Base-by-base conservation (phyloP, 1,284 basidiomycete species). In the Trichosporon ovoides region DNA sequence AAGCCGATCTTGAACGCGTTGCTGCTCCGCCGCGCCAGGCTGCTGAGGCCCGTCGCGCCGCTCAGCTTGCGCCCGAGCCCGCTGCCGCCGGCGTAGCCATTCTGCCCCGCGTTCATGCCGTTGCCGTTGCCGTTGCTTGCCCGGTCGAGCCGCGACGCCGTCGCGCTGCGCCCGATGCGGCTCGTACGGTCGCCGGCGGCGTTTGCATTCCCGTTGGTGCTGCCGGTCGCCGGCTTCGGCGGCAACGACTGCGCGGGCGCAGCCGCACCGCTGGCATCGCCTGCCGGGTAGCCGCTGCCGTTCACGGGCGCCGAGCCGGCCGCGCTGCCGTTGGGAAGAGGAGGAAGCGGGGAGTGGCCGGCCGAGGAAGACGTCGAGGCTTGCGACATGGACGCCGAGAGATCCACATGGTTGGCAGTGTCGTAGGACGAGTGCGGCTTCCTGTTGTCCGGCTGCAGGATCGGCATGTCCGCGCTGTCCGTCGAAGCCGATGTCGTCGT, bases 1-100 rank as follows among this genome's bases (percentile, higher is more conserved):
- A 74, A 69, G n/a, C 72, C 73, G 56, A 75, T 66, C 60, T 71
- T 74, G 50, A 71, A 68, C 34, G 67, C 65, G 52, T 66, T 68
- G 54, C 70, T 70, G 2, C 67, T 68, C n/a, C 63, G 69, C 37
- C 72, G 66, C 20, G 68, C 65, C 34, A 76, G 53, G 56, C 67
- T 70, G 16, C 68, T 63, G 50, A 68, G 60, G 13, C 66, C 57
- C 11, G 53, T 56, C 11, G 59, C 56, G 10, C 60, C 57, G 24
- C 55, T 56, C 13, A 61, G 54, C 38, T 56, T 58, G 22, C 58
- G 55, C 11, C 57, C 57, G 7, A 60, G 60, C 11, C 52, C 50
- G 24, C 34, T 35, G n/a, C 59, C 59, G 19, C 58, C 53, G 12
- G 50, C 28, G 48, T 54, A 59, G 37, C 54, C 58, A 31, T 58